phyloP scores from a whole-genome alignment of 2,329 filamentous ascomycete genomes.

The Fusarium illudens region DNA sequence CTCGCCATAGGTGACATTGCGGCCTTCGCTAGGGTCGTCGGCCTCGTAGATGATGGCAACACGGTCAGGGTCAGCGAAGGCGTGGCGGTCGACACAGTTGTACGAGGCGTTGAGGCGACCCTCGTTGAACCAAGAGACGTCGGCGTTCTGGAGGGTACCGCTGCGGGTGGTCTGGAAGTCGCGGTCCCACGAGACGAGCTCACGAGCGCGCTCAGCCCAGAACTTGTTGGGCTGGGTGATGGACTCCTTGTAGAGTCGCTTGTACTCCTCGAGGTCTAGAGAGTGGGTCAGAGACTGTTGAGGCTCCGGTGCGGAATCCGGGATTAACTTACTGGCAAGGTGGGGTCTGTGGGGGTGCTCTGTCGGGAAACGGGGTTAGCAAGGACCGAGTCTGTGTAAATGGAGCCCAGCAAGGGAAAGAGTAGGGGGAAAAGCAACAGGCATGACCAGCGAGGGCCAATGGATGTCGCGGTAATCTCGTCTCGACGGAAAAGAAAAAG shows the following conservation, averaged over 20 bases:
- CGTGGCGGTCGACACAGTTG: slow-evolving; percentile 97
- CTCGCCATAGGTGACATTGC: slow-evolving; percentile 91
- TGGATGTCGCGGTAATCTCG: slow-evolving; percentile 5
- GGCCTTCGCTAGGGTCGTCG: slow-evolving; percentile 87
- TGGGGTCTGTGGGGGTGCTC: slow-evolving; percentile 77
- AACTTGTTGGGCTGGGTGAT: slow-evolving; percentile 90
- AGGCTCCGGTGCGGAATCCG: slow-evolving; percentile 35
- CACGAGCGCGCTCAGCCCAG: slow-evolving; percentile 86
- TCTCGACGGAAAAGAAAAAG: slow-evolving; percentile 15
- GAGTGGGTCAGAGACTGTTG: slow-evolving; percentile 38
- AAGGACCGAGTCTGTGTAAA: slow-evolving; percentile 30
- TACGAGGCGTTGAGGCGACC: slow-evolving; percentile 94
- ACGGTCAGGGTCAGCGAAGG: slow-evolving; percentile 91
- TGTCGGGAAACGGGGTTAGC: slow-evolving; percentile 54
- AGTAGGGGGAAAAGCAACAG: slow-evolving; percentile 17
- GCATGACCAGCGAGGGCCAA: slow-evolving; percentile 5
- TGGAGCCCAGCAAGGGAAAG: slow-evolving; percentile 17
- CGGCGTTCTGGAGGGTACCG: slow-evolving; percentile 79
- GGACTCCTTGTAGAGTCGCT: slow-evolving; percentile 79
- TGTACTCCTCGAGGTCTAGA: slow-evolving; percentile 71
- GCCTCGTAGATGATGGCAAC: slow-evolving; percentile 99
- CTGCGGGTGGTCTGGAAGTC: slow-evolving; percentile 91
- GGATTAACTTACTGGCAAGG: slow-evolving; percentile 63
- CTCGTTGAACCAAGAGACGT: slow-evolving; percentile 94
- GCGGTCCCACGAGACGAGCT: slow-evolving; percentile 87